These are phyloP conservation scores for Rhipidocladum racemiflorum DNA, from an alignment of 176 grass and related monocot species.

Conservation along the genomic window DNA sequence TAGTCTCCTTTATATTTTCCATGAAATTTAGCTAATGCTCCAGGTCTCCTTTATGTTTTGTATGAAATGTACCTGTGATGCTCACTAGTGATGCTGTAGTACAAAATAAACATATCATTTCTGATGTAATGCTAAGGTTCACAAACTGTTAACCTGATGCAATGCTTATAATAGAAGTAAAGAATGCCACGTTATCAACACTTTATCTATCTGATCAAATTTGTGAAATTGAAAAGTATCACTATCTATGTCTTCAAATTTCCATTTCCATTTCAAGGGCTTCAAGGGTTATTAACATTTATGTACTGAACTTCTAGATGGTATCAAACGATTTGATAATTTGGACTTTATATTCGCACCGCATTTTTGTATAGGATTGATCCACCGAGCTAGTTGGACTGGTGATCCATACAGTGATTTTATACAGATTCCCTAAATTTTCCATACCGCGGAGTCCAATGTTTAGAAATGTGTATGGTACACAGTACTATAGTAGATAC, in stretches of 20 bases:
- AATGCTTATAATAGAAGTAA: neutral
- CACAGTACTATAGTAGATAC: neutral
- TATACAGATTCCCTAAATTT: neutral
- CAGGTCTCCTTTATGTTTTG: slow-evolving; percentile 8
- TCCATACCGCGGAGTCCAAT: neutral
- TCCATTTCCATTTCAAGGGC: neutral
- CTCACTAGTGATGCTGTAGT: neutral
- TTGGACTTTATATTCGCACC: neutral
- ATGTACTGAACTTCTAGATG: neutral
- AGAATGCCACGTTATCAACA: neutral
- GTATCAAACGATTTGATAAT: neutral
- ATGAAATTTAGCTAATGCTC: slow-evolving; percentile 1
- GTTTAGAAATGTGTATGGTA: slow-evolving; percentile 7
- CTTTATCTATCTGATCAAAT: slow-evolving; percentile 13
- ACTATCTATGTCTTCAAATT: neutral
- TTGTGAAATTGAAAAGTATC: neutral
- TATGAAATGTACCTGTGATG: slow-evolving; percentile 1
- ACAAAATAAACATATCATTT: neutral
- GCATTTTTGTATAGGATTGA: neutral
- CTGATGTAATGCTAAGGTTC: neutral
- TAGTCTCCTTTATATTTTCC: neutral
- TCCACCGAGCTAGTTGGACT: neutral
- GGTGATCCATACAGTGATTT: slow-evolving; percentile 6
- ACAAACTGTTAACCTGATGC: neutral
- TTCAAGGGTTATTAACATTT: slow-evolving; percentile 7